These are phyloP conservation scores for Agapanthus africanus DNA, from an alignment of 106 monocot species.

Conservation along the genomic window DNA sequence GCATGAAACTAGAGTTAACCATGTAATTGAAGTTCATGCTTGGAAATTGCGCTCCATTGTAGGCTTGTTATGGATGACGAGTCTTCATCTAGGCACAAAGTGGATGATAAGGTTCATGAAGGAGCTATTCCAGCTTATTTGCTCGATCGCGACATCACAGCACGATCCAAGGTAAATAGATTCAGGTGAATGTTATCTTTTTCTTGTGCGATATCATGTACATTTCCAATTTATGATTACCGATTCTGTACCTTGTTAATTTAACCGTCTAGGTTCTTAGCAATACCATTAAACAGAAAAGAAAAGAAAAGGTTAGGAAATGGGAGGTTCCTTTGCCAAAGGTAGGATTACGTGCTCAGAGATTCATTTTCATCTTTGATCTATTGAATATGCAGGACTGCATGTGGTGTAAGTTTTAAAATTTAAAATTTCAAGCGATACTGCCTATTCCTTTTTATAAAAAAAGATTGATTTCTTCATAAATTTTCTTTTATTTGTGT, in stretches of 20 bases:
- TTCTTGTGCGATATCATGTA: too few relatives aligned
- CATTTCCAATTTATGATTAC: background rate
- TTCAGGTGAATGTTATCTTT: background rate
- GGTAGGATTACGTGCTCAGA: constrained; percentile 61
- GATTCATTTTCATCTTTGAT: too few relatives aligned
- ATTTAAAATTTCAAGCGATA: background rate
- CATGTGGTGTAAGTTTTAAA: constrained; percentile 48
- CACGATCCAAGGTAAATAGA: constrained; percentile 54
- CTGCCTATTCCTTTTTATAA: background rate
- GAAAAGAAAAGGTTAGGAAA: too few relatives aligned
- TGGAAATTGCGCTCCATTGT: background rate
- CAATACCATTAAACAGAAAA: too few relatives aligned
- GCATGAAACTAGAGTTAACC: too few relatives aligned
- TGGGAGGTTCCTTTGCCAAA: too few relatives aligned
- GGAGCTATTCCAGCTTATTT: constrained; percentile 83
- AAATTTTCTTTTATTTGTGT: background rate
- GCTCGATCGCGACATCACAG: constrained; percentile 75
- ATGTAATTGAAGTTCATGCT: too few relatives aligned
- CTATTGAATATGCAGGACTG: constrained; percentile 67
- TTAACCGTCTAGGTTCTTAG: constrained; percentile 85
- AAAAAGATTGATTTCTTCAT: background rate
- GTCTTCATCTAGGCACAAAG: too few relatives aligned
- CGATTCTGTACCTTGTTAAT: constrained; percentile 11
- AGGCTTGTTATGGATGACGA: constrained; percentile 79
- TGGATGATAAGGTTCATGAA: constrained; percentile 77